phyloP scores from a whole-genome alignment of 1,139 yeast genomes.

The Kodamaea arcana region DNA sequence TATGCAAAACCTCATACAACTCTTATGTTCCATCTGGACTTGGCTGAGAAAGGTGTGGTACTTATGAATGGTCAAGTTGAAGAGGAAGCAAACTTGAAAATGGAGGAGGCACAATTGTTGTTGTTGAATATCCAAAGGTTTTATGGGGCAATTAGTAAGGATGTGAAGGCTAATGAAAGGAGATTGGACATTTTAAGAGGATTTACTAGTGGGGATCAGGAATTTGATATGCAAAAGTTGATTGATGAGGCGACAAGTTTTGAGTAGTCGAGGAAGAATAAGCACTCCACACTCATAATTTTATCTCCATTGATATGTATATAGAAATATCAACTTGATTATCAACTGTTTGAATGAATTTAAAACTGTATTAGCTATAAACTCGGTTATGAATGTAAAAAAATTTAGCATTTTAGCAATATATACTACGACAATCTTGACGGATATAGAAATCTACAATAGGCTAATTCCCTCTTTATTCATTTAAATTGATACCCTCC shows the following conservation, averaged over 20 bases:
- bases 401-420: no score
- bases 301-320: no score
- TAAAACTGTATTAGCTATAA: no score
- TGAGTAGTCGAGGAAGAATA: slow-evolving; percentile 44
- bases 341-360: no score
- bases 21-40: slow-evolving; percentile 79
- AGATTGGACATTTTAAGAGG: slow-evolving; percentile 56
- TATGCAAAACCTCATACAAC: slow-evolving; percentile 96
- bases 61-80: slow-evolving; percentile 89
- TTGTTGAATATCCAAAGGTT: slow-evolving; percentile 82
- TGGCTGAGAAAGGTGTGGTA: slow-evolving; percentile 60
- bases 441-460: no score
- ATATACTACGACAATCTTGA: no score
- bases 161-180: slow-evolving; percentile 35
- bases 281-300: no score
- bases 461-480: no score
- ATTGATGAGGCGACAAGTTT: slow-evolving; percentile 70
- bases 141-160: slow-evolving; percentile 59
- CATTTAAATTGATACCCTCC: no score
- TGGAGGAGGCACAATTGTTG: slow-evolving; percentile 75
- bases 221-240: slow-evolving; percentile 63
- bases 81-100: slow-evolving; percentile 56
- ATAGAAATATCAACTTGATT: no score
- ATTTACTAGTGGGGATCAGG: slow-evolving; percentile 65
- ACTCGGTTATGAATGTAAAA: no score